Conservation (phyloP, 208 protist species). For the Leishmania lainsoni region DNA sequence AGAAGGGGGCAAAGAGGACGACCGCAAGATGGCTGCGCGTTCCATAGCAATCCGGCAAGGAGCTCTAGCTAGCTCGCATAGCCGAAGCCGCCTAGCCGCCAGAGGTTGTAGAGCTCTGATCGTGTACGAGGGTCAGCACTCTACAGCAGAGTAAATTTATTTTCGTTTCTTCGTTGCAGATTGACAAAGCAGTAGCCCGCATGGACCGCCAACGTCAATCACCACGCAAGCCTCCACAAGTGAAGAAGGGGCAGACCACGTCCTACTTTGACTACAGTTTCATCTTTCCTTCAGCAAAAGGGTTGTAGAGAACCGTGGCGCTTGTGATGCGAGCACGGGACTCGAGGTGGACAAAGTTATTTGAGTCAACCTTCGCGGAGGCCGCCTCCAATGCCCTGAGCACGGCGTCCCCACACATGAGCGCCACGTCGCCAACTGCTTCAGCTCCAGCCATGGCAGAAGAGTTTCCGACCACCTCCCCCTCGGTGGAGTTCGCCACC, state of each 20-base stretch:
- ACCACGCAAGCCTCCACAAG: not conserved
- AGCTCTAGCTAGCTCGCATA: not conserved
- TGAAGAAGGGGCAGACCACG: not conserved
- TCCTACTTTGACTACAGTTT: conserved; percentile 6
- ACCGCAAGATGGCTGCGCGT: not conserved
- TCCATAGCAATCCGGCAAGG: not conserved
- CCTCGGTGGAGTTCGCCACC: not conserved
- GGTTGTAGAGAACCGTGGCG: conserved; percentile 80
- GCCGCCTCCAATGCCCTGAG: conserved; percentile 58
- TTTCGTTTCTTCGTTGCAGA: not conserved
- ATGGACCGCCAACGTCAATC: not conserved
- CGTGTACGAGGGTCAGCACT: not conserved
- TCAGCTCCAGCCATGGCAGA: not conserved
- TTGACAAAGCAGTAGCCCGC: not conserved
- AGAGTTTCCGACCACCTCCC: not conserved
- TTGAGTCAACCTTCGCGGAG: conserved; percentile 44
- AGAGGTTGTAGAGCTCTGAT: not conserved
- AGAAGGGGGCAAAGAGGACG: not conserved
- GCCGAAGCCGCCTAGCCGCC: not conserved
- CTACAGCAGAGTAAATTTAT: not conserved
- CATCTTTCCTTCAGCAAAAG: conserved; percentile 70
- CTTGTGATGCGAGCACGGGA: conserved; percentile 45
- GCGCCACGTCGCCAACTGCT: not conserved
- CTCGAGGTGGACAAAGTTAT: conserved; percentile 54
- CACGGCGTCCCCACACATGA: conserved; percentile 49